A percentile compares a stretch with the other conserved stretches of the same genome.
Evolutionary conservation across 1,139 yeast species (phyloP).

Genomic region (Pichia sp.): DNA sequence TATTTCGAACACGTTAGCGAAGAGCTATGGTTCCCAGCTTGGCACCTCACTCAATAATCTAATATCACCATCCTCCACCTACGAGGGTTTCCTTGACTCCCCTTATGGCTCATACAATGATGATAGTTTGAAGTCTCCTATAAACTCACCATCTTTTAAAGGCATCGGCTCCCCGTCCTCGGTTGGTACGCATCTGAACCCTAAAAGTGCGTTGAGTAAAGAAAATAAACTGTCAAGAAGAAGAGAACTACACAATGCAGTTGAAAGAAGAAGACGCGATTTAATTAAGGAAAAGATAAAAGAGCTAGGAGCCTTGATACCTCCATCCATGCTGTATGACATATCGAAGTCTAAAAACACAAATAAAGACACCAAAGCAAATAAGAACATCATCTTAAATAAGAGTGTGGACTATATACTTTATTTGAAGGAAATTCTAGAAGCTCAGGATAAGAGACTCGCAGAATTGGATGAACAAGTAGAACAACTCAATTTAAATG

Average conservation of each 20-base stretch:
- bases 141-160: constrained; percentile 34
- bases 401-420: constrained; percentile 66
- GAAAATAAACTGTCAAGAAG: constrained; percentile 68
- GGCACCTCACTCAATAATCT: constrained; percentile 31
- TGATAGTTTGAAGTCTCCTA: constrained; percentile 32
- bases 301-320: constrained; percentile 66
- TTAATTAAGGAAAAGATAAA: constrained; percentile 71
- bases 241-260: constrained; percentile 77
- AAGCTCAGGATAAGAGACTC: constrained; percentile 38
- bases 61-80: constrained; percentile 31
- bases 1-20: constrained; percentile 17
- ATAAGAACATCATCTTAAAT: constrained; percentile 63
- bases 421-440: constrained; percentile 46
- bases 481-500: constrained; percentile 10
- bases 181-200: constrained; percentile 33
- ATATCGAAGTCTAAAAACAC: constrained; percentile 36
- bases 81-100: constrained; percentile 33
- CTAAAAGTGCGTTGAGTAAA: constrained; percentile 50
- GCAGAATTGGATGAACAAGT: constrained; percentile 27
- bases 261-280: constrained; percentile 74
- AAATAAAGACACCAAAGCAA: constrained; percentile 65
- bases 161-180: constrained; percentile 34
- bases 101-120: constrained; percentile 34
- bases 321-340: constrained; percentile 60
- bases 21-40: constrained; percentile 30